Evolutionary conservation across 768 basidiomycete genomes (phyloP), one percentile per base, ranked within the genome.

Genomic region (Suillus occidentalis): DNA sequence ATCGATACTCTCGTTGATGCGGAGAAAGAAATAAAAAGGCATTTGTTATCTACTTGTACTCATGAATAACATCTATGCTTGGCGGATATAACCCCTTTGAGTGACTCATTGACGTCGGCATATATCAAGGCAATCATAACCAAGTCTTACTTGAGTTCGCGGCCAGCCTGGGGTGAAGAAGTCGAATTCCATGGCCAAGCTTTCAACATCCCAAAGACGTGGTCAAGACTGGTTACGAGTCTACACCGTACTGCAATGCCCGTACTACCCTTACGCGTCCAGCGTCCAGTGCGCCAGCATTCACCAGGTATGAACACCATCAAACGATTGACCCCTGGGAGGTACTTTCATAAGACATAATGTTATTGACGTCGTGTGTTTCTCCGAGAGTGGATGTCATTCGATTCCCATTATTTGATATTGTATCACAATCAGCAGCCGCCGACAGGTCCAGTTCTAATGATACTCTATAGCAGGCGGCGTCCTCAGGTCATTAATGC

Each of bases 1-100:
- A 88, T 64, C 79, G 76, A 59, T 59, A 59, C 58, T 28, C 58
- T 42, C 31, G 18, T 42, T 42, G 58, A 59, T 59, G 31, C 12
- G 6, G 3, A 59, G 25, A 59, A 28, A 18, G 22, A 39, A 56
- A 6, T 16, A 28, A 59, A 49, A 18, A 40, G 16, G 4, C 28
- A 43, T 59, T 6, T 42, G 25, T 6, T 28, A 59, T 14, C 14
- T 58, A 2, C 7, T 2, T 25, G 37, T 28, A 28, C 2, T 28
- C 39, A 12, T 22, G 22, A 42, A 59, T 59, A 39, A 53, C 28
- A 18, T 31, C 4, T 53, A 52, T 28, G 25, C 25, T 16, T 53
- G 4, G 28, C 14, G 28, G 28, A 52, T 50, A 50, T 50, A 50
- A 13, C 25, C 16, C 50, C 25, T 9, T 16, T 16, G 16, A 20